A percentile compares a stretch with the other conserved stretches of the same genome.
Evolutionary conservation across 2,329 filamentous ascomycete species (phyloP).

Genomic region (Pseudogymnoascus sp.): DNA sequence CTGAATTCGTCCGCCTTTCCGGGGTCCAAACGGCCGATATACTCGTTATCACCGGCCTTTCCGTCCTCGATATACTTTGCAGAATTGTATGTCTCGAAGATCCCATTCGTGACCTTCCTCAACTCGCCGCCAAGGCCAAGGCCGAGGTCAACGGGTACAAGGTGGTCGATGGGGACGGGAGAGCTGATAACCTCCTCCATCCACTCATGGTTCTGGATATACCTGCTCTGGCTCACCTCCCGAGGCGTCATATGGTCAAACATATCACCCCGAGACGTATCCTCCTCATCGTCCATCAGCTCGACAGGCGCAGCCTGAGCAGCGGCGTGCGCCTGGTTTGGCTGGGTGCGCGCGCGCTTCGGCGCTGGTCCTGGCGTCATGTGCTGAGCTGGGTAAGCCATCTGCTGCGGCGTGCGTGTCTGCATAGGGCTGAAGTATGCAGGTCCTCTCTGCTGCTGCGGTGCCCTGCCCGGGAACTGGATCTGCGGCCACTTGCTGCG

Average conservation of each 20-base stretch:
- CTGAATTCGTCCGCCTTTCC: slow-evolving; percentile 80
- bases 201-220: slow-evolving; percentile 95
- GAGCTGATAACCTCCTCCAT: slow-evolving; percentile 96
- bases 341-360: slow-evolving; percentile 39
- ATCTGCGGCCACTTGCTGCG: slow-evolving; percentile 85
- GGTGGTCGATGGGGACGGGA: slow-evolving; percentile 77
- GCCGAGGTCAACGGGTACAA: slow-evolving; percentile 79
- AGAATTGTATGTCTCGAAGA: slow-evolving; percentile 53
- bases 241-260: slow-evolving; percentile 85
- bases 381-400: slow-evolving; percentile 54
- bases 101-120: slow-evolving; percentile 71
- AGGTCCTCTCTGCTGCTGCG: slow-evolving; percentile 24
- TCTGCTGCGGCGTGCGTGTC: slow-evolving; percentile 39
- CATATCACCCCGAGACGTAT: slow-evolving; percentile 76
- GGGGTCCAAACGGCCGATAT: slow-evolving; percentile 60
- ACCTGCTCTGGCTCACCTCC: slow-evolving; percentile 80
- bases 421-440: slow-evolving; percentile 23
- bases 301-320: slow-evolving; percentile 23
- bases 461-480: slow-evolving; percentile 52
- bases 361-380: slow-evolving; percentile 39
- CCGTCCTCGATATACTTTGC: slow-evolving; percentile 23
- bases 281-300: slow-evolving; percentile 80
- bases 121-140: slow-evolving; percentile 80
- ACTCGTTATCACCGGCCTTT: slow-evolving; percentile 48
- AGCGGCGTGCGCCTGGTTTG: slow-evolving; percentile 16